Conservation (phyloP, 1,284 basidiomycete species). For the Microbotryum saponariae region DNA sequence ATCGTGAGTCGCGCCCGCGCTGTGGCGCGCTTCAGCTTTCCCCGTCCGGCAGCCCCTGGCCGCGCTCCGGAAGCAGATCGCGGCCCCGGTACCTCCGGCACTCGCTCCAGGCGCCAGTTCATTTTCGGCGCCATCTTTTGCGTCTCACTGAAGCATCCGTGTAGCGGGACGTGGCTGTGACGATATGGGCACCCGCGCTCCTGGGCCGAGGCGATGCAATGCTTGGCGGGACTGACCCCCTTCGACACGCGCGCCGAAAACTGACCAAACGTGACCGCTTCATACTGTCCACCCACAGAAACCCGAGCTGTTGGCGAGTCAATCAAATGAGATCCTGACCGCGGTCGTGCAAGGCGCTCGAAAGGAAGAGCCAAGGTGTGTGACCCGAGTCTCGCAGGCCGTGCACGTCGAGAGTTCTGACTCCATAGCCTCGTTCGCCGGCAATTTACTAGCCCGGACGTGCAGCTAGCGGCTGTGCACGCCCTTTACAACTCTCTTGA, state of each 20-base stretch:
- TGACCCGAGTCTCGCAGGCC: not conserved
- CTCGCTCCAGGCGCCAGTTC: not conserved
- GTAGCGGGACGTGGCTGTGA: too few species aligned
- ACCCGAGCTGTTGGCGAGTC: constrained; percentile 77
- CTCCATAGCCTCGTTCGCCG: not conserved
- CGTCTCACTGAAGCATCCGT: too few species aligned
- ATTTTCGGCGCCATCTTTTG: too few species aligned
- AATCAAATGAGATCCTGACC: constrained; percentile 96
- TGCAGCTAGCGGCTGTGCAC: constrained; percentile 89
- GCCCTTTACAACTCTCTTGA: constrained; percentile 94
- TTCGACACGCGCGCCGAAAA: not conserved
- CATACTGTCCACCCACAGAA: constrained; percentile 50
- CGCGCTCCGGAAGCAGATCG: not conserved
- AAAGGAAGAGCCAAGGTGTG: constrained; percentile 69
- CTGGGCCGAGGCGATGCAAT: not conserved
- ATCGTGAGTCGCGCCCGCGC: constrained; percentile 57
- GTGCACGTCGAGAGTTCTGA: not conserved
- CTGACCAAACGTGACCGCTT: not conserved
- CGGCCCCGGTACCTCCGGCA: not conserved
- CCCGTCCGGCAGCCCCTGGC: constrained; percentile 9
- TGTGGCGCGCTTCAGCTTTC: too few species aligned
- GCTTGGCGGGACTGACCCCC: not conserved
- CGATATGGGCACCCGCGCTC: not conserved
- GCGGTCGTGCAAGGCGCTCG: constrained; percentile 97
- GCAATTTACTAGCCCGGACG: constrained; percentile 57